A percentile compares a stretch with the other conserved stretches of the same genome.
These are phyloP conservation scores for Penicillium sp. DNA, from an alignment of 2,329 filamentous ascomycete species.

Conservation along the genomic window DNA sequence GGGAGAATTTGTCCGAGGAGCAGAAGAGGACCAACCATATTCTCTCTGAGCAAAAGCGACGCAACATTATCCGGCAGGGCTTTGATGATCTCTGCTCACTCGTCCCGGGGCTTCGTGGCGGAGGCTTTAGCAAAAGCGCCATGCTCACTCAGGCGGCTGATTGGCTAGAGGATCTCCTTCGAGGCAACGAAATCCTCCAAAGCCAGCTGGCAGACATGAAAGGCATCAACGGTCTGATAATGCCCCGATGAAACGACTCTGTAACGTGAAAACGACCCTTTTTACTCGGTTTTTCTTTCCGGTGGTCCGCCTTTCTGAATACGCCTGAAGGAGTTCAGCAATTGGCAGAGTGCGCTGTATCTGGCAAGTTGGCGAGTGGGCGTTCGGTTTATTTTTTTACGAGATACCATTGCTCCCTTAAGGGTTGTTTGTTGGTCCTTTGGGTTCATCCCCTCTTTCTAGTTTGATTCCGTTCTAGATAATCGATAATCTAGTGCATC, in stretches of 20 bases:
- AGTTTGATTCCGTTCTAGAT: too few species aligned
- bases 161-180: slow-evolving; percentile 70
- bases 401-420: slow-evolving; percentile 22
- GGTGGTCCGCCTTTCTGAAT: slow-evolving; percentile 5
- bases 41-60: slow-evolving; percentile 78
- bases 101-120: slow-evolving; percentile 70
- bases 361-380: slow-evolving; percentile 15
- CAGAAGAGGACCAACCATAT: slow-evolving; percentile 87
- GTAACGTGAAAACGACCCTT: slow-evolving; percentile 22
- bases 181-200: slow-evolving; percentile 63
- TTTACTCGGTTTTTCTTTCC: slow-evolving; percentile 9
- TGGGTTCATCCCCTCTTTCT: too few species aligned
- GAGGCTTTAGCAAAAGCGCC: slow-evolving; percentile 78
- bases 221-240: slow-evolving; percentile 35
- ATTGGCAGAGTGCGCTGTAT: slow-evolving; percentile 14
- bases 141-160: slow-evolving; percentile 72
- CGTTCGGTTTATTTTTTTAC: slow-evolving; percentile 20
- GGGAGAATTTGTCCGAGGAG: slow-evolving; percentile 68
- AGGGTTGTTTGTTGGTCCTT: not conserved
- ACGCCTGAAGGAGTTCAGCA: slow-evolving; percentile 26
- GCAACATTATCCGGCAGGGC: slow-evolving; percentile 75
- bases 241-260: slow-evolving; percentile 32
- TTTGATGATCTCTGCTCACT: slow-evolving; percentile 76
- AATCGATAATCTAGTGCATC: too few species aligned
- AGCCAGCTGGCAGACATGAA: slow-evolving; percentile 53